Evolutionary conservation across 441 rosid species (phyloP), one percentile per base, ranked within the genome.

Genomic region (Pelargonium myrrhifolium): DNA sequence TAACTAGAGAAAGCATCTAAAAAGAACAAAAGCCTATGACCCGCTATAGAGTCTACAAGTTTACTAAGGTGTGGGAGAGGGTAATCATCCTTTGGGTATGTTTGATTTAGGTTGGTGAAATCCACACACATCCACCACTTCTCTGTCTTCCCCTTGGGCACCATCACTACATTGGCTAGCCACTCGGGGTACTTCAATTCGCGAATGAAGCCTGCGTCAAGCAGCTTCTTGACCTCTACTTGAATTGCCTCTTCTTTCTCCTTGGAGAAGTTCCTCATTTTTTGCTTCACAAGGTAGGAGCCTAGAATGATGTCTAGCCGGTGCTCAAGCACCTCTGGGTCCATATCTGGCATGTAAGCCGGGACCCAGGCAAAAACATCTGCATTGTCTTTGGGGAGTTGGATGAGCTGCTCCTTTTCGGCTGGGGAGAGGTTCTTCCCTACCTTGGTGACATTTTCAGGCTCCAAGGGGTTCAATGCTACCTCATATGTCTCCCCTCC

Each of bases 91-190:
- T 3, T 59, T 2, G 63, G 4, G 4, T n/a, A n/a, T n/a, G n/a
- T n/a, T n/a, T n/a, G n/a, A n/a, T n/a, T n/a, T 1, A 59, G 3
- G 28, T 59, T 21, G 3, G 2, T 20, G 24, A 59, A 59, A 4
- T 59, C 63, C 63, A 59, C 28, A 11, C 63, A 18, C 63, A 59
- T 59, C 22, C 24, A 0, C 63, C 63, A 59, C 28, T 18, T 59
- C 9, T 17, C 63, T 0, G 14, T 59, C 0, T 3, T 26, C 28
- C 1, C 5, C 10, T 59, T 59, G 3, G 14, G 14, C 0, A 59
- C 63, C 63, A 58, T 15, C 62, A 3, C 2, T 15, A 7, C n/a
- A n/a, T n/a, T n/a, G n/a, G n/a, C n/a, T n/a, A n/a, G n/a, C n/a
- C n/a, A n/a, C n/a, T n/a, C n/a, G 1, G 17, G 9, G 7, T n/a